phyloP scores from a whole-genome alignment of 192 early-diverging fungal genomes.

The Dimargaris verticillata region DNA sequence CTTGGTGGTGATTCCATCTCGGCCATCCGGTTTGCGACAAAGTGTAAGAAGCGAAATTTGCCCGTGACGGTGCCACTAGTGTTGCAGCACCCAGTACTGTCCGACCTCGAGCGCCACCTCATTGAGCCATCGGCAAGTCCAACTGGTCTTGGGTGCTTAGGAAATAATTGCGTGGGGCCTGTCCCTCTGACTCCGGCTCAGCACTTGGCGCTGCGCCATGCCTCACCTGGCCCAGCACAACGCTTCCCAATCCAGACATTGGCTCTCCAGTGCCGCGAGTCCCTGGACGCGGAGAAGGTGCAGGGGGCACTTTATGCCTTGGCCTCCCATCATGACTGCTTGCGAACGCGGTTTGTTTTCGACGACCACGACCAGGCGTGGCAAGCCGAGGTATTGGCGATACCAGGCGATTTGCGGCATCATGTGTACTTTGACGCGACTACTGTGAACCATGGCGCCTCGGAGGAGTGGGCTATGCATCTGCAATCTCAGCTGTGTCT shows the following conservation, averaged over 20 bases:
- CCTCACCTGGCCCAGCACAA: background rate
- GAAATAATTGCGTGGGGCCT: background rate
- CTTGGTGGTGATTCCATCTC: slow-evolving; percentile 8
- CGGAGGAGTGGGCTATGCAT: background rate
- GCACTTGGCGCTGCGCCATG: background rate
- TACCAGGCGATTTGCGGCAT: no score
- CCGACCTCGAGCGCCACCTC: background rate
- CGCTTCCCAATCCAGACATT: background rate
- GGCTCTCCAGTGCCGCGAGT: background rate
- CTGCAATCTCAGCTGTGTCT: background rate
- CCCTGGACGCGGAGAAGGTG: background rate
- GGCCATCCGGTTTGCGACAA: background rate
- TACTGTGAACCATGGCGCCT: background rate
- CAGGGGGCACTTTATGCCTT: background rate
- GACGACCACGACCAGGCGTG: no score
- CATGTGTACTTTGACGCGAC: background rate
- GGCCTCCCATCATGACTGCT: background rate
- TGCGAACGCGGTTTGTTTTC: background rate
- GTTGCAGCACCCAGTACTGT: background rate
- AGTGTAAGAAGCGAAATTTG: background rate
- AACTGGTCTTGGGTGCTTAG: background rate
- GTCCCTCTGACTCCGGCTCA: slow-evolving; percentile 2
- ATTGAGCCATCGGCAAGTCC: background rate
- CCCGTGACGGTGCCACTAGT: background rate
- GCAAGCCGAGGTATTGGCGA: background rate